Base-by-base conservation (phyloP, 371 early-diverging fungal species). In the Mortierella sp. region DNA sequence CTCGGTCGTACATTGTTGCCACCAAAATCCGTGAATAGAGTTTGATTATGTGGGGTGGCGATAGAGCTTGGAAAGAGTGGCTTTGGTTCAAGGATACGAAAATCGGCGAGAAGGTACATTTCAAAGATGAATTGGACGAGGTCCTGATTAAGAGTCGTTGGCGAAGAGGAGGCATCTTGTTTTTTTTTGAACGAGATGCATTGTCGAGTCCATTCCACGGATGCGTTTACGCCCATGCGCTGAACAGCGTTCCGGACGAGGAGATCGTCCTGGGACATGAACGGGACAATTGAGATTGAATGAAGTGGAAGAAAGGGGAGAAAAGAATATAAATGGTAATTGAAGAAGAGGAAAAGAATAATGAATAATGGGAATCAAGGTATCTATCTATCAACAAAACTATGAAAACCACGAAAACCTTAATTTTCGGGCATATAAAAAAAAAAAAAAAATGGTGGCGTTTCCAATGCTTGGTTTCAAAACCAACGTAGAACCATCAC, bases 51-150 rank as follows among this genome's bases (percentile, higher is more conserved):
- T 11, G 82, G 82, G 2, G 76, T 81, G 4, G 58, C 40, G 7
- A 69, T 61, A 4, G 76, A 57, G 15, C 60, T 62, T 2, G 82
- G 82, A 1, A 81, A 40, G 33, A 69, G 32, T 1, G 82, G 67
- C 48, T 65, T 75, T 13, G 76, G 62, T 36, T 72, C 73, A 11
- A 81, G 69, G 22, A 59, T 69, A 16, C 82, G 72, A 32, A 81
- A 66, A 43, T 81, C 82, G 4, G 82, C 76, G 33, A 81, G 76
- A 45, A 81, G 82, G 28, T 81, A 76, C 73, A 81, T 72, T 24
- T 75, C 65, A 55, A 68, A 72, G 63, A 76, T 62, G 40, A 72
- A 72, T 16, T 65, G 32, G 38, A 72, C 70, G 3, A 72, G 58
- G 33, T 67, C 64, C 40, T 71, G 43, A 16, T 19, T 9, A 24